Conservation (phyloP, 148 eudicot species). For the Amaranthus cruentus region DNA sequence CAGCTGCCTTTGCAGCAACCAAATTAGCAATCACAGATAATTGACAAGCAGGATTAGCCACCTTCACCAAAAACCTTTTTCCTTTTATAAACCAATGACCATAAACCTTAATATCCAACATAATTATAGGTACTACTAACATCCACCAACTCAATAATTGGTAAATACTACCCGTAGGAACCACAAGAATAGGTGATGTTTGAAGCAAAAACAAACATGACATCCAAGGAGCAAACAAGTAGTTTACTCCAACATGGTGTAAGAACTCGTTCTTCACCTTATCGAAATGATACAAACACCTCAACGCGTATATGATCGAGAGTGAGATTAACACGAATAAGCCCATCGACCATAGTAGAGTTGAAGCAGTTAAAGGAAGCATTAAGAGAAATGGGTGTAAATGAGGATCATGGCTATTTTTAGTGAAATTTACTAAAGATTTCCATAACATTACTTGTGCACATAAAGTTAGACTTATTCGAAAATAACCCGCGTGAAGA, state of each 20-base stretch:
- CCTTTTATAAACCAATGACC: conserved; percentile 61
- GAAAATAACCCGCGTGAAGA: conserved; percentile 56
- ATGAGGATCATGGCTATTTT: not conserved
- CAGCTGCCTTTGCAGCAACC: conserved; percentile 48
- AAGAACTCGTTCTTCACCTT: conserved; percentile 47
- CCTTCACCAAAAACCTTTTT: conserved; percentile 40
- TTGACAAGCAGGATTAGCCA: conserved; percentile 59
- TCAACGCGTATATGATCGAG: conserved; percentile 33
- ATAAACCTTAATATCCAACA: conserved; percentile 52
- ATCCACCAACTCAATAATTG: conserved; percentile 25
- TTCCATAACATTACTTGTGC: conserved; percentile 52
- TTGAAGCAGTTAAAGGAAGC: conserved; percentile 28
- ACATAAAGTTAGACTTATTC: conserved; percentile 42
- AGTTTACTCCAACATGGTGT: conserved; percentile 63
- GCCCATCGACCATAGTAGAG: conserved; percentile 42
- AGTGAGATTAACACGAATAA: conserved; percentile 20
- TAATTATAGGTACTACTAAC: conserved; percentile 34
- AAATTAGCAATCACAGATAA: conserved; percentile 51
- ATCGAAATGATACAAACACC: conserved; percentile 27
- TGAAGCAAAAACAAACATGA: conserved; percentile 57
- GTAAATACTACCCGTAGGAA: conserved; percentile 6
- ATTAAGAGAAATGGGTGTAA: conserved; percentile 2
- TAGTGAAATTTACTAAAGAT: conserved; percentile 29
- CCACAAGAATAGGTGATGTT: conserved; percentile 40
- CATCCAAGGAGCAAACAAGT: conserved; percentile 68